Conservation (phyloP, 1,139 yeast species). For the Arxiozyma telluris region DNA sequence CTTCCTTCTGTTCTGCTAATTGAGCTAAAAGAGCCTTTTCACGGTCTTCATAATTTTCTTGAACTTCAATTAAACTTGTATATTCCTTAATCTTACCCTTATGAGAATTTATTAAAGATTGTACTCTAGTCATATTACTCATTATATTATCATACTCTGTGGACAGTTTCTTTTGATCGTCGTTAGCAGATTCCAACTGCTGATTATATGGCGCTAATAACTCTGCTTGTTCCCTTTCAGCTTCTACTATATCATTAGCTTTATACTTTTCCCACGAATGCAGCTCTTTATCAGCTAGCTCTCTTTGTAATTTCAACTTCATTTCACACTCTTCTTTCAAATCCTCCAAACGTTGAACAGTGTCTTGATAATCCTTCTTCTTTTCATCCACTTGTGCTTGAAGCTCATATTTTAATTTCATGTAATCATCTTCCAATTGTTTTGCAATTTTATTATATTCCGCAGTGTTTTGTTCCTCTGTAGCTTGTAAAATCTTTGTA, state of each 20-base stretch:
- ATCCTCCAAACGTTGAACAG: constrained; percentile 18
- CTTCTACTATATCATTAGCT: constrained; percentile 28
- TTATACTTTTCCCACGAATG: constrained; percentile 30
- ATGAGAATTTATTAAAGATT: constrained; percentile 20
- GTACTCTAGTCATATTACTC: constrained; percentile 20
- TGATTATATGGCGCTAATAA: constrained; percentile 23
- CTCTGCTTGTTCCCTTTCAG: constrained; percentile 24
- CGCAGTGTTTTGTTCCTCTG: constrained; percentile 27
- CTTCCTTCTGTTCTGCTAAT: constrained; percentile 14
- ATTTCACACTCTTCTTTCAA: constrained; percentile 23
- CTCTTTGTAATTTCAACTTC: constrained; percentile 15
- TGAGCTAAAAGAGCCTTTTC: constrained; percentile 16
- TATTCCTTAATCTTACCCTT: constrained; percentile 21
- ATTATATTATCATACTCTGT: constrained; percentile 22
- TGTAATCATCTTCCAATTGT: constrained; percentile 25
- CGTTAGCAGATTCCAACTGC: constrained; percentile 24
- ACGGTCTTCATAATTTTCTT: constrained; percentile 19
- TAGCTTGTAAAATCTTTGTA: constrained; percentile 18
- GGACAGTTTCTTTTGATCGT: constrained; percentile 20
- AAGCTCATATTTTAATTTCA: constrained; percentile 23
- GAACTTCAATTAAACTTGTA: constrained; percentile 16
- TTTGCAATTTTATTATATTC: constrained; percentile 20
- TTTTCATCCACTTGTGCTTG: constrained; percentile 24
- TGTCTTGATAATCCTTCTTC: constrained; percentile 27
- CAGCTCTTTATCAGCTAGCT: constrained; percentile 22